Evolutionary conservation across 768 basidiomycete genomes (phyloP), one percentile per base, ranked within the genome.

Genomic region (Cystofilobasidium bisporidii): DNA sequence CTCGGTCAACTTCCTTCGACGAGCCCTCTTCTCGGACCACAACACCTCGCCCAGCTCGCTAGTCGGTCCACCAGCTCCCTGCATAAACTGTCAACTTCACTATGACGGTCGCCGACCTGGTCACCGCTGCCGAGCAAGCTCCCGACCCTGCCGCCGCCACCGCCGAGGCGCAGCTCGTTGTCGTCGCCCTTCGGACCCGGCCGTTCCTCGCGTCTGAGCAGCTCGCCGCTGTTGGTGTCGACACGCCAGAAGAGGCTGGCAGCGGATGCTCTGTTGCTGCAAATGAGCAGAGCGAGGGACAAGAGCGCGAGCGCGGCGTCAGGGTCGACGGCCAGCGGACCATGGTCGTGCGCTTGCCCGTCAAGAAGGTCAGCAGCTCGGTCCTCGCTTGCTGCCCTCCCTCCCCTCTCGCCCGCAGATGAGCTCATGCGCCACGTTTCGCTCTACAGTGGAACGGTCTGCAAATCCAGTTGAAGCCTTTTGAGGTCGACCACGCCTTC

Each of bases 101-200:
- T n/a, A n/a, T n/a, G n/a, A n/a, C n/a, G n/a, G n/a, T n/a, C n/a
- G n/a, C n/a, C n/a, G n/a, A n/a, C n/a, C n/a, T n/a, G n/a, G n/a
- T n/a, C n/a, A n/a, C n/a, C n/a, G n/a, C n/a, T n/a, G n/a, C n/a
- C n/a, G n/a, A n/a, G n/a, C n/a, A n/a, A n/a, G n/a, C n/a, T n/a
- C n/a, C n/a, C n/a, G n/a, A n/a, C n/a, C 36, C 36, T 5, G 36
- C 57, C 33, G n/a, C 57, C 57, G 9, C 28, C 22, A 17, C 5
- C 43, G 17, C 5, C 14, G 43, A 4, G 10, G 43, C 43, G 17
- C 50, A 53, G 10, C 38, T 24, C 10, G 33, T 65, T 30, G 15
- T 62, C 18, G 66, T 67, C 10, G 60, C 66, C 32, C 50, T 62
- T n/a, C 47, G 60, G 14, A 67, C 60, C 14, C 59, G 66, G n/a